phyloP scores from a whole-genome alignment of 2,329 filamentous ascomycete genomes.

The Ilyonectria mors-panacis region DNA sequence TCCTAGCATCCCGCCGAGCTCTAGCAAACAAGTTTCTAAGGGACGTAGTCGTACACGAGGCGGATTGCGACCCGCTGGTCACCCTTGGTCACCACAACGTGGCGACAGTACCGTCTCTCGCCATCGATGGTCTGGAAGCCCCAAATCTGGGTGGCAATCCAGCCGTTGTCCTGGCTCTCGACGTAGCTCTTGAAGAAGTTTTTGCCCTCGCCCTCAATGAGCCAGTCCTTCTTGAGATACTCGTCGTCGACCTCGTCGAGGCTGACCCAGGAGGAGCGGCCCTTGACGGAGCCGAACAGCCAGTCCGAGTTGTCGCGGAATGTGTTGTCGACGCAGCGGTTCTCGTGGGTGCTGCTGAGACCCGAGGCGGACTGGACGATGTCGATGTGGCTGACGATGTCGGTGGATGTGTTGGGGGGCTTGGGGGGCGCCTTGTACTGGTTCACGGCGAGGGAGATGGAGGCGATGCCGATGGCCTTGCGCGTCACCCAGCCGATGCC shows the following conservation, averaged over 20 bases:
- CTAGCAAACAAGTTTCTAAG: constrained; percentile 28
- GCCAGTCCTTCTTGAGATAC: constrained; percentile 71
- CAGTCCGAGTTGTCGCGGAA: constrained; percentile 79
- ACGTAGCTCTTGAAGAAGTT: constrained; percentile 77
- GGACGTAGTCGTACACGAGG: constrained; percentile 70
- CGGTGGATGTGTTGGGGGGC: constrained; percentile 56
- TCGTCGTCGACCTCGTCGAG: constrained; percentile 68
- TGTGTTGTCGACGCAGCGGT: constrained; percentile 66
- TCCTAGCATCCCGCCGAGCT: neutral
- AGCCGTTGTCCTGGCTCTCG: constrained; percentile 65
- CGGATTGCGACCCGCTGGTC: constrained; percentile 63
- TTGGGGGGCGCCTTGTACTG: constrained; percentile 65
- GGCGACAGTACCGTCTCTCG: constrained; percentile 67
- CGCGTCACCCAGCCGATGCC: constrained; percentile 80
- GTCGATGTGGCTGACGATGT: constrained; percentile 73
- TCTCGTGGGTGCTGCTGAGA: constrained; percentile 75
- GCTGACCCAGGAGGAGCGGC: constrained; percentile 68
- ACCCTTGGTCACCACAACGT: constrained; percentile 68
- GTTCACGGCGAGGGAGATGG: constrained; percentile 75
- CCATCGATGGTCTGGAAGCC: constrained; percentile 70
- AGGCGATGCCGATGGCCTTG: constrained; percentile 79
- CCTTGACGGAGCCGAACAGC: constrained; percentile 82
- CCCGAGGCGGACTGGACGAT: constrained; percentile 82
- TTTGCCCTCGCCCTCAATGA: constrained; percentile 71
- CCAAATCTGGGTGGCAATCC: constrained; percentile 72